Percentiles rank a stretch among this genome's conserved stretches.
Evolutionary conservation across 73 alveolate species (phyloP).

Genomic region (Durusdinium trenchii): DNA sequence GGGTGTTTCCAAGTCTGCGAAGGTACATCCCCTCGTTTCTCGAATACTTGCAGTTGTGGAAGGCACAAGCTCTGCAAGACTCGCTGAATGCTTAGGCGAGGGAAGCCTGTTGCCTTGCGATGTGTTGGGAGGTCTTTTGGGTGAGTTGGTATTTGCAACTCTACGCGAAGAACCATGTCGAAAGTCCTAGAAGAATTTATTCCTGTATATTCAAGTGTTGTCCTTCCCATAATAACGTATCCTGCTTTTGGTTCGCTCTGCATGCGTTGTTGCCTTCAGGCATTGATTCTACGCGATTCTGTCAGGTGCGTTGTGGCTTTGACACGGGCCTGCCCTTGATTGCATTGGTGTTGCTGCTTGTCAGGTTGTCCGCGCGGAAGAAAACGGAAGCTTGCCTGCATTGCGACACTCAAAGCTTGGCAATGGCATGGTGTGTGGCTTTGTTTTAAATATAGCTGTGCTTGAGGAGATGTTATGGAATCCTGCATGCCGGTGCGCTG

Average conservation of each 20-base stretch:
- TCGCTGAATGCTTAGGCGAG: constrained; percentile 87
- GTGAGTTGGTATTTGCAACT: too few relatives aligned
- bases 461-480: neutral
- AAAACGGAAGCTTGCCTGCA: constrained; percentile 22
- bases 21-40: constrained; percentile 80
- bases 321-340: too few relatives aligned
- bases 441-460: neutral
- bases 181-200: too few relatives aligned
- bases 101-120: neutral
- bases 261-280: too few relatives aligned
- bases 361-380: constrained; percentile 21
- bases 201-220: too few relatives aligned
- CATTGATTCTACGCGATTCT: constrained; percentile 27
- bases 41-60: constrained; percentile 75
- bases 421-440: too few relatives aligned
- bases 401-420: neutral
- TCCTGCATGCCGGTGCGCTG: neutral
- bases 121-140: neutral
- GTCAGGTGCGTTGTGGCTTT: neutral
- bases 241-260: too few relatives aligned
- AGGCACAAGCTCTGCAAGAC: constrained; percentile 67
- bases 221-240: too few relatives aligned
- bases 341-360: neutral
- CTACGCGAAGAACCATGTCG: too few relatives aligned
- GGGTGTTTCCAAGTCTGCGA: neutral